Base-by-base conservation (phyloP, 2,329 filamentous ascomycete genomes). In the Capronia americana region DNA sequence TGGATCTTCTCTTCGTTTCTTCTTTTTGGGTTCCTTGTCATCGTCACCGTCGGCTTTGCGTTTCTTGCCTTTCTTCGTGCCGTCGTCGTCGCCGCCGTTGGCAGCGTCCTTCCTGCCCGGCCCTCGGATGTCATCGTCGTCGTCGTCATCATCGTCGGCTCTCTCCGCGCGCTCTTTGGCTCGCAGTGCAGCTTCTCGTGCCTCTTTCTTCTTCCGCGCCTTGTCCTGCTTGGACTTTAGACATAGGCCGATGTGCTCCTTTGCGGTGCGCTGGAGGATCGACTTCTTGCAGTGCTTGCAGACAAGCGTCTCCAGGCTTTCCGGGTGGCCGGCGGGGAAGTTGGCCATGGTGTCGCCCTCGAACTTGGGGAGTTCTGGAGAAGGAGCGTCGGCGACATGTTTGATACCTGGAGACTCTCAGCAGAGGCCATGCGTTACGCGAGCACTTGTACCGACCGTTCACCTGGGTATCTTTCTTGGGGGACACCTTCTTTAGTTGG, bases 201-300 rank as follows among this genome's bases (percentile, higher is more conserved):
- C 88, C 74, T 91, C 90, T 74, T 92, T 92, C 79, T 92, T 92
- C 61, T 88, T 86, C 74, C 90, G 88, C 0, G 90, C 89, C 79
- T 92, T 92, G 76, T 92, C 90, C 73, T 90, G 92, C 80, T 96
- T 97, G 63, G 93, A 87, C 72, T 89, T 90, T 64, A 97, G 81
- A 74, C 94, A 99, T 54, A 90, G 87, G 44, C 90, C 89, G 67
- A 97, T 92, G 75, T 99, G 94, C 20, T 87, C 86, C 65, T 90
- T 89, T 1, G 92, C 90, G 0, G 88, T 88, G 34, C 87, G 87
- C 73, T 90, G 91, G 14, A 95, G 83, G 12, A 97, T 87, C 59
- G 91, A 91, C 74, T 96, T 93, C 79, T 95, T 97, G 81, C 94
- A 99, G 77, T 96, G 92, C 77, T 95, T 97, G 85, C 94, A 99